These are phyloP conservation scores for Raddia guianensis DNA, from an alignment of 176 grass and related monocot species.

Conservation along the genomic window DNA sequence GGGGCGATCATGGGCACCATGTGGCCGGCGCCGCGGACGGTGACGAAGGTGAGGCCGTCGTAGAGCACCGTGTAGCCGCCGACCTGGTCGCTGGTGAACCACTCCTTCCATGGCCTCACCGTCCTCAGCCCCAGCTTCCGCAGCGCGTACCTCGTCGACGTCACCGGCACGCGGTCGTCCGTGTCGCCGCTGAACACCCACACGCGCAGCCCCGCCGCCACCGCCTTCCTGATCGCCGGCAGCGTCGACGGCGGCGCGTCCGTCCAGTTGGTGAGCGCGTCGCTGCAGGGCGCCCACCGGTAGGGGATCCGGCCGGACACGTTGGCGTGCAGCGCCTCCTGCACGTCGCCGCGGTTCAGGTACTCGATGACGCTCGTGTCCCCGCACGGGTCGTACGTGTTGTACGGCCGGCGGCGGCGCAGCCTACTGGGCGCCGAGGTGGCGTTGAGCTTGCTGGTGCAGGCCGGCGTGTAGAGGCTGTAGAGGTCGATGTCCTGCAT, in stretches of 20 bases:
- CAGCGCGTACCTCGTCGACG: constrained; percentile 68
- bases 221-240: constrained; percentile 47
- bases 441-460: constrained; percentile 38
- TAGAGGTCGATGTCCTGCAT: constrained; percentile 79
- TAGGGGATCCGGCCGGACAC: constrained; percentile 59
- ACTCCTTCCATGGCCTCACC: constrained; percentile 56
- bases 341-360: constrained; percentile 79
- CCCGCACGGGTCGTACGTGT: constrained; percentile 71
- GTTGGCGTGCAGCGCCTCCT: constrained; percentile 84
- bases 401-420: constrained; percentile 25
- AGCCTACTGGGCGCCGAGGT: neutral
- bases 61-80: constrained; percentile 78
- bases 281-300: constrained; percentile 73
- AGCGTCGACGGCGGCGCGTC: constrained; percentile 47
- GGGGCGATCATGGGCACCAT: constrained; percentile 78
- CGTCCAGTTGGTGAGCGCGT: constrained; percentile 54
- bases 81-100: constrained; percentile 83
- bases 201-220: constrained; percentile 43
- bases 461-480: constrained; percentile 80
- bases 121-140: constrained; percentile 54
- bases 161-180: constrained; percentile 66
- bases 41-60: constrained; percentile 82
- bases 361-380: constrained; percentile 55
- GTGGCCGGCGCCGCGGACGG: constrained; percentile 77
- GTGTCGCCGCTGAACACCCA: constrained; percentile 70